Conservation (phyloP, 306 rosid genomes). For the Delonix regia region DNA sequence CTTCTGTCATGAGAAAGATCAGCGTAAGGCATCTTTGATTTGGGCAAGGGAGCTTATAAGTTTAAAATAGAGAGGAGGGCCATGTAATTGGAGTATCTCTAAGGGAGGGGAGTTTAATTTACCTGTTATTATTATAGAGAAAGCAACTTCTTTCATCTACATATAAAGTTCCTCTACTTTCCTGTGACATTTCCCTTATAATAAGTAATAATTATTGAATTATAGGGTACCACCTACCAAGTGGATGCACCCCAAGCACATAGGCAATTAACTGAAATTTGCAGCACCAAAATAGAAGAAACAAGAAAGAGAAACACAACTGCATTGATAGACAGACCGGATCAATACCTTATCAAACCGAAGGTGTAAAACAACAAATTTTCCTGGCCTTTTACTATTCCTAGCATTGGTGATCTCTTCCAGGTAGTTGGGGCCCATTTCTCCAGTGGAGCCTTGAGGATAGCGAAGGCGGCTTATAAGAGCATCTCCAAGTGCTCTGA, state of each 20-base stretch:
- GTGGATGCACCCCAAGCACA: conserved; percentile 1
- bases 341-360: conserved; percentile 88
- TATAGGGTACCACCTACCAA: not conserved
- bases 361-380: conserved; percentile 89
- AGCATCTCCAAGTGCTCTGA: conserved; percentile 85
- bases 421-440: conserved; percentile 48
- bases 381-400: conserved; percentile 49
- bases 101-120: not conserved
- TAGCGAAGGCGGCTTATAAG: conserved; percentile 77
- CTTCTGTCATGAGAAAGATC: not conserved
- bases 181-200: not conserved
- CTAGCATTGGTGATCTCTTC: conserved; percentile 50
- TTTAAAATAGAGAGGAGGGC: not conserved
- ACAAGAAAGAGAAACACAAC: not conserved
- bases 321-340: conserved; percentile 9
- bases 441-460: conserved; percentile 52
- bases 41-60: not conserved
- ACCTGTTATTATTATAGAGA: not conserved
- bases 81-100: not conserved
- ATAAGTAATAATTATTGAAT: not conserved
- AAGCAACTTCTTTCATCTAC: not conserved
- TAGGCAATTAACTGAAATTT: not conserved
- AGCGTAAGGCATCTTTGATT: not conserved
- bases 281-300: not conserved
- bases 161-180: not conserved